A percentile compares a stretch with the other conserved stretches of the same genome.
Conservation (phyloP, 805 yeast species). For the Cyberlindnera subsufficiens region DNA sequence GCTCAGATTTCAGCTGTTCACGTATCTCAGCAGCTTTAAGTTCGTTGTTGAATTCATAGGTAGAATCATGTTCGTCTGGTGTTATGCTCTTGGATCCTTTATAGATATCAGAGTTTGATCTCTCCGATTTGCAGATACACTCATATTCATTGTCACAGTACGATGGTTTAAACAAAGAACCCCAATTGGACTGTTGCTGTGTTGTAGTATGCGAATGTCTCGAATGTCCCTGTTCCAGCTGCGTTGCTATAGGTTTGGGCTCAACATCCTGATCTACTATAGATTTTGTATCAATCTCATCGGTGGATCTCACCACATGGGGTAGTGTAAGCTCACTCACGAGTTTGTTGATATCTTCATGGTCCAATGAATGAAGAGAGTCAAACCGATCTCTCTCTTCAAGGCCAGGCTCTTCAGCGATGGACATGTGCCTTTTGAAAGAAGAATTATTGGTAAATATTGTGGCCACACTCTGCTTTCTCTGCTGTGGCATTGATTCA, state of each 20-base stretch:
- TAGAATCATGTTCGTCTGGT: background rate
- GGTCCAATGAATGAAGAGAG: conserved; percentile 9
- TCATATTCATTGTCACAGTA: conserved; percentile 10
- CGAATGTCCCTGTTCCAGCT: conserved; percentile 2
- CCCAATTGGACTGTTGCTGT: conserved; percentile 3
- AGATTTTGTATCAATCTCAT: conserved; percentile 18
- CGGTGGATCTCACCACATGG: conserved; percentile 9
- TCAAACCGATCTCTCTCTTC: conserved; percentile 3
- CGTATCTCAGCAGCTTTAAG: conserved; percentile 13
- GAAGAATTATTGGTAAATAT: conserved; percentile 15
- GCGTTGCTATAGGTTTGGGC: background rate
- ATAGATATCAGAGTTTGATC: background rate
- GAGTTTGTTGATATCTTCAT: conserved; percentile 7
- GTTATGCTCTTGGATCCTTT: background rate
- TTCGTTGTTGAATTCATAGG: conserved; percentile 15
- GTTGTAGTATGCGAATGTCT: background rate
- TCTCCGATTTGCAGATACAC: conserved; percentile 13
- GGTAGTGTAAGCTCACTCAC: conserved; percentile 14
- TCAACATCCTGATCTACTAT: conserved; percentile 6
- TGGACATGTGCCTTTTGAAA: conserved; percentile 16
- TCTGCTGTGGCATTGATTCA: conserved; percentile 9
- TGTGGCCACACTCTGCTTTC: conserved; percentile 19
- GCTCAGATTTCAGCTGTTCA: conserved; percentile 16
- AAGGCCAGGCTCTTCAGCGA: conserved; percentile 12
- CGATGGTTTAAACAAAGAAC: conserved; percentile 9